Base-by-base conservation (phyloP, 768 basidiomycete genomes). In the Russula foetens region DNA sequence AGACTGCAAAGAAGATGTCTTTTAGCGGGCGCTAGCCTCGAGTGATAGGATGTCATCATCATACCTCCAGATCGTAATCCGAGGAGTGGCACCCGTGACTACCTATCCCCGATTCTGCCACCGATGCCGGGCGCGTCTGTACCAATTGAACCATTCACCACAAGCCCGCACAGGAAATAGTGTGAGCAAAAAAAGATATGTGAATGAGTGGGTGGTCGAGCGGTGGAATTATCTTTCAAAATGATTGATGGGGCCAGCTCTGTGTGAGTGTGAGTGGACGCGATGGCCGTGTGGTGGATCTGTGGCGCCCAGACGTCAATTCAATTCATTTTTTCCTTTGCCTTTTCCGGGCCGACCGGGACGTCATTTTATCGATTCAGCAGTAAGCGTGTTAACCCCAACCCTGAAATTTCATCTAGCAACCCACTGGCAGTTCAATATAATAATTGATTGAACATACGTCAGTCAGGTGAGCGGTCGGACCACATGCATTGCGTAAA, bases 121-220 rank as follows among this genome's bases (percentile, higher is more conserved):
- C 51, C 8, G 61, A 62, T 48, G 61, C 46, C 8, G 61, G 61
- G 44, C 61, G 61, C 19, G 56, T 41, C 26, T 62, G 60, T 7
- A 57, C 33, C 9, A 44, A 62, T 45, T 58, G 61, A 23, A 62
- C 39, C 61, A 62, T 62, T 44, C 45, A 43, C 51, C 14, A 4
- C 15, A 31, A 28, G 29, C 4, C 29, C 24, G 39, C 26, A 39
- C 26, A 1, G 28, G 54, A 21, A 38, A 35, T 11, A 35, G 15
- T n/a, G 29, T 33, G n/a, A 35, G 29, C 1, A 19, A 23, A 38
- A 29, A 24, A 15, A 15, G 19, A 33, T 12, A 28, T 33, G 14
- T 4, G 7, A 15, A 31, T 24, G 49, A 29, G 19, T 48, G 29
- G 19, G 12, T 14, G 28, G 26, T 47, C 9, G 24, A 43, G 48